Percentiles rank a stretch among this genome's conserved stretches.
Conservation (phyloP, 1,284 basidiomycete genomes). For the Trametes hirsuta region DNA sequence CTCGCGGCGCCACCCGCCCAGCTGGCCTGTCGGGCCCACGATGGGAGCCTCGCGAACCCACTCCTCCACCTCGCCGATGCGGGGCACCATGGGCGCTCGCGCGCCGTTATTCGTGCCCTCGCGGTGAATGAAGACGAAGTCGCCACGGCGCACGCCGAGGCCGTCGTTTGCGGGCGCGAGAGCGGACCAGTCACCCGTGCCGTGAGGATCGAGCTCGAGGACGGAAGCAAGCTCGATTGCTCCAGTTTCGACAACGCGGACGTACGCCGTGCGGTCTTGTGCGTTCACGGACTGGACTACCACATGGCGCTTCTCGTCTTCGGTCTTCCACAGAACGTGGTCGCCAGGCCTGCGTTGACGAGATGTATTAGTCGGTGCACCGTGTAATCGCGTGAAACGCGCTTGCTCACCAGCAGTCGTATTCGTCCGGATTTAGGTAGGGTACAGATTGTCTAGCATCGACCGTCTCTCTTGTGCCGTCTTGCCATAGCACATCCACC, state of each 20-base stretch:
- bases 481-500: slow-evolving; percentile 87
- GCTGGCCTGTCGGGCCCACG: slow-evolving; percentile 48
- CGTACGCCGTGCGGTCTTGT: slow-evolving; percentile 67
- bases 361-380: neutral
- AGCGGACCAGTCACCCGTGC: slow-evolving; percentile 54
- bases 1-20: slow-evolving; percentile 68
- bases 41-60: slow-evolving; percentile 72
- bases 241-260: slow-evolving; percentile 58
- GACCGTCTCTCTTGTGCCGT: slow-evolving; percentile 67
- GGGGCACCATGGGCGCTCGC: slow-evolving; percentile 65
- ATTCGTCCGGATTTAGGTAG: slow-evolving; percentile 82
- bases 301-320: slow-evolving; percentile 67
- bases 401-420: slow-evolving; percentile 76
- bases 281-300: slow-evolving; percentile 84
- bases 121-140: slow-evolving; percentile 81
- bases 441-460: slow-evolving; percentile 75
- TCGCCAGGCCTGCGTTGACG: slow-evolving; percentile 81
- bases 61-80: slow-evolving; percentile 77
- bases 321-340: slow-evolving; percentile 84
- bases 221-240: slow-evolving; percentile 74
- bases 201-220: slow-evolving; percentile 87
- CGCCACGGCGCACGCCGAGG: slow-evolving; percentile 82
- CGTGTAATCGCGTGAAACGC: neutral
- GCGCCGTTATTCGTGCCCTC: slow-evolving; percentile 72
- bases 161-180: slow-evolving; percentile 52